Conservation (phyloP, 345 rosid genomes). For the Excoecaria agallocha region DNA sequence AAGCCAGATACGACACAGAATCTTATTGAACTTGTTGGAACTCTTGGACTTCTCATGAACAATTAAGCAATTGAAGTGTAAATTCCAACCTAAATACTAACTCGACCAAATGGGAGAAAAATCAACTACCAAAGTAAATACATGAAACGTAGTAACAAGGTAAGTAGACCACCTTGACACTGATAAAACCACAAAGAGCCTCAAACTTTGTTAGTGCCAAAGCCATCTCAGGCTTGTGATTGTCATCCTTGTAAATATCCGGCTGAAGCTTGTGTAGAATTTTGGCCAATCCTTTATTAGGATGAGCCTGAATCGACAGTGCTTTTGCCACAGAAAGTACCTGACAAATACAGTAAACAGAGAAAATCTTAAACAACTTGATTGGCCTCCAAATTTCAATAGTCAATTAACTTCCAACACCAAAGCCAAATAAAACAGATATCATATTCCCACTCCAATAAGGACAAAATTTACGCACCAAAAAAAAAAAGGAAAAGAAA, state of each 20-base stretch:
- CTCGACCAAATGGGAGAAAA: slow-evolving; percentile 1
- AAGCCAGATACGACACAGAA: background rate
- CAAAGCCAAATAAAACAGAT: background rate
- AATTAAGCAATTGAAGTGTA: background rate
- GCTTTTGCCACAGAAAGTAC: slow-evolving; percentile 91
- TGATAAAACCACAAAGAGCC: slow-evolving; percentile 87
- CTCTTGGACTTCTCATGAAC: background rate
- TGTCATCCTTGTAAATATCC: slow-evolving; percentile 72
- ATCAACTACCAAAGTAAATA: background rate
- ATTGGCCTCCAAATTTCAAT: background rate
- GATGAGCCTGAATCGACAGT: slow-evolving; percentile 96
- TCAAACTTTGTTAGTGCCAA: slow-evolving; percentile 88
- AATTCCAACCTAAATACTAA: background rate
- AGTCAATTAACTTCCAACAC: background rate
- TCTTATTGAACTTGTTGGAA: background rate
- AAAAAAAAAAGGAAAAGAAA: too few relatives aligned
- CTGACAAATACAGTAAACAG: slow-evolving; percentile 31
- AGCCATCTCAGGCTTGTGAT: slow-evolving; percentile 99
- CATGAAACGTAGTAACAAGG: slow-evolving; percentile 1
- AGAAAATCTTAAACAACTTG: background rate
- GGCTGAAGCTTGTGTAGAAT: slow-evolving; percentile 73
- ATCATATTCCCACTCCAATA: background rate
- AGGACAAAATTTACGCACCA: background rate
- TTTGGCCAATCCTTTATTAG: slow-evolving; percentile 78
- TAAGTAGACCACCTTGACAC: slow-evolving; percentile 51